Evolutionary conservation across 1,139 yeast genomes (phyloP).

Genomic region (Kodamaea alishanica): DNA sequence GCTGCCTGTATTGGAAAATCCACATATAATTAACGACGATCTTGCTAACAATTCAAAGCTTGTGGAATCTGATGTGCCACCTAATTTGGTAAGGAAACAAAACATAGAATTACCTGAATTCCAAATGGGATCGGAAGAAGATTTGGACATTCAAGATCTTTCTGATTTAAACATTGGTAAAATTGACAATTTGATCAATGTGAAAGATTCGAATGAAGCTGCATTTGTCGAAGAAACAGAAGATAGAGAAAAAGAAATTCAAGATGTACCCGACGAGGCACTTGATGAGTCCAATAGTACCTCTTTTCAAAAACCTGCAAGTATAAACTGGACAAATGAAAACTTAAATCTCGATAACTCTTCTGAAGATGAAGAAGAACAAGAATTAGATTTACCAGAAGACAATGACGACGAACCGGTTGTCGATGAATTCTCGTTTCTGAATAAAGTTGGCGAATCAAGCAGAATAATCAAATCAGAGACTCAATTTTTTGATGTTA

Average conservation of each 20-base stretch:
- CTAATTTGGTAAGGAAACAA: not conserved
- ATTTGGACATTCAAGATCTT: slow-evolving; percentile 36
- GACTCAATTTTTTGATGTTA: slow-evolving; percentile 22
- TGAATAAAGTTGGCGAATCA: slow-evolving; percentile 2
- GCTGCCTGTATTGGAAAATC: too few species aligned
- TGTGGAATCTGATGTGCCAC: too few species aligned
- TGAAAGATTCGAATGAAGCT: slow-evolving; percentile 10
- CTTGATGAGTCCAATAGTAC: slow-evolving; percentile 21
- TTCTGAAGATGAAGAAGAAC: slow-evolving; percentile 8
- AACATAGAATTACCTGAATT: not conserved
- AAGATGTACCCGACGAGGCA: slow-evolving; percentile 3
- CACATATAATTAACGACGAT: too few species aligned
- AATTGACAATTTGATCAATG: slow-evolving; percentile 37
- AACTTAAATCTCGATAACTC: slow-evolving; percentile 29
- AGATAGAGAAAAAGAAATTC: not conserved
- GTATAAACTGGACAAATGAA: slow-evolving; percentile 46
- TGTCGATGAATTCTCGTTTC: slow-evolving; percentile 2
- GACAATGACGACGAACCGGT: slow-evolving; percentile 7
- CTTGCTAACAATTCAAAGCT: too few species aligned
- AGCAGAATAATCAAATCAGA: slow-evolving; percentile 11
- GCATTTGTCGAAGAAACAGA: slow-evolving; percentile 1
- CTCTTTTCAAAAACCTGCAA: slow-evolving; percentile 42
- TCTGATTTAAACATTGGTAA: slow-evolving; percentile 39
- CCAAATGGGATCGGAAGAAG: slow-evolving; percentile 3
- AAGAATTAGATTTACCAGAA: slow-evolving; percentile 7